Evolutionary conservation across 352 stramenopile species (phyloP).

Genomic region (Saprolegnia diclina): DNA sequence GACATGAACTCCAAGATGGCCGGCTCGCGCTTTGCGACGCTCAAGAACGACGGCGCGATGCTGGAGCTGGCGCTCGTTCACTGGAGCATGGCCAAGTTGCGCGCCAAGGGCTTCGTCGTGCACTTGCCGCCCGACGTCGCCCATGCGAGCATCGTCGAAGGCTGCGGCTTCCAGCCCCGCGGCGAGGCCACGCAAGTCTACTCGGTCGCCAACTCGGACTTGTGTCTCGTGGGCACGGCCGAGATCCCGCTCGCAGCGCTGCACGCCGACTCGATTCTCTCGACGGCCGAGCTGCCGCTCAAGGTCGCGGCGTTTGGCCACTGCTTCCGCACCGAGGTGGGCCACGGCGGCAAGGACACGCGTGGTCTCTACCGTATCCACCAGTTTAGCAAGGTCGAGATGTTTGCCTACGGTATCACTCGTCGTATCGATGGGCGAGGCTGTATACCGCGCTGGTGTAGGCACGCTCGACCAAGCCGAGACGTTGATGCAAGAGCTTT

Average conservation of each 20-base stretch:
- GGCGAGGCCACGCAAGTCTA: conserved; percentile 86
- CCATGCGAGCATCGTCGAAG: conserved; percentile 75
- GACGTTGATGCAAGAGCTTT: conserved; percentile 70
- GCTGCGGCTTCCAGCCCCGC: conserved; percentile 79
- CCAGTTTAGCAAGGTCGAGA: conserved; percentile 88
- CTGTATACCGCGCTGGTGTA: neutral
- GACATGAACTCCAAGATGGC: conserved; percentile 72
- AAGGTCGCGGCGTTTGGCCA: conserved; percentile 78
- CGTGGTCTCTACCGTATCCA: conserved; percentile 85
- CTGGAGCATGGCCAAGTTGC: conserved; percentile 68
- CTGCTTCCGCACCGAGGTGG: conserved; percentile 86
- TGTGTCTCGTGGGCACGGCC: conserved; percentile 77
- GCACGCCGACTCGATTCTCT: conserved; percentile 69
- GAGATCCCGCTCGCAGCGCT: conserved; percentile 81
- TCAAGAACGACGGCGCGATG: conserved; percentile 80
- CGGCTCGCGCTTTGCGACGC: conserved; percentile 78
- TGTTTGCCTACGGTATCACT: conserved; percentile 66
- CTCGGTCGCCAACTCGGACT: conserved; percentile 72
- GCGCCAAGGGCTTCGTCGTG: conserved; percentile 61
- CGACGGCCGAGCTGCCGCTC: conserved; percentile 49
- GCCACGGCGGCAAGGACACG: conserved; percentile 60
- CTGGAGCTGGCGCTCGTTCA: conserved; percentile 82
- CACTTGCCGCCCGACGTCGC: conserved; percentile 78
- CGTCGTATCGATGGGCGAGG: neutral
- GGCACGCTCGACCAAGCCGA: conserved; percentile 61